Evolutionary conservation across 1,284 basidiomycete species (phyloP).

Genomic region (Ceratobasidium sp.): DNA sequence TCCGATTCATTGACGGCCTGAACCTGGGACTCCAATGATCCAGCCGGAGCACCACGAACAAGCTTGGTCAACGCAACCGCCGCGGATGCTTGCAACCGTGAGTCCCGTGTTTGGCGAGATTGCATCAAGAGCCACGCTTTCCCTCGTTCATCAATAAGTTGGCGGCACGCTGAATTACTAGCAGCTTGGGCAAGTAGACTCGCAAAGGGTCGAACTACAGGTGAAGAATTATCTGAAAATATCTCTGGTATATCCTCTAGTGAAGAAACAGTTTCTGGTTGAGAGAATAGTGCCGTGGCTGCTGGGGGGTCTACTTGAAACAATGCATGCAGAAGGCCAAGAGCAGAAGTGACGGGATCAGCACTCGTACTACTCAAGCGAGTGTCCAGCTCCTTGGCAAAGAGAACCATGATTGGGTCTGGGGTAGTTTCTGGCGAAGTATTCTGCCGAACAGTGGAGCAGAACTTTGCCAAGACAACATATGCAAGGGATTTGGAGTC

Average conservation of each 20-base stretch:
- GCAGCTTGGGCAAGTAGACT: conserved; percentile 74
- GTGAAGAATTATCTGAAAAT: conserved; percentile 53
- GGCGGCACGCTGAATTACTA: conserved; percentile 73
- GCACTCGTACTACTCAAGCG: conserved; percentile 24
- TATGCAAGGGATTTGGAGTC: conserved; percentile 21
- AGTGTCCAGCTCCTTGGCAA: conserved; percentile 10
- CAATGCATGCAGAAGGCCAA: conserved; percentile 70
- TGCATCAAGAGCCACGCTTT: conserved; percentile 67
- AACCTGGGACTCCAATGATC: conserved; percentile 15
- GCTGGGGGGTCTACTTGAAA: conserved; percentile 76
- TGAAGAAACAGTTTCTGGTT: conserved; percentile 66
- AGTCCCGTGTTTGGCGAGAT: conserved; percentile 58
- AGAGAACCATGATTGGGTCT: background rate
- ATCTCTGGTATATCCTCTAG: conserved; percentile 70
- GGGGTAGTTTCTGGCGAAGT: conserved; percentile 6
- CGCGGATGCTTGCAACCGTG: conserved; percentile 63
- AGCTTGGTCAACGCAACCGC: conserved; percentile 81
- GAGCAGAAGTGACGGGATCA: conserved; percentile 38
- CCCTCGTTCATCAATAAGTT: conserved; percentile 61
- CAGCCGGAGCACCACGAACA: conserved; percentile 63
- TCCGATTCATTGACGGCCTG: conserved; percentile 38
- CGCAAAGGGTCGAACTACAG: conserved; percentile 61
- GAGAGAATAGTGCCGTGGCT: conserved; percentile 65
- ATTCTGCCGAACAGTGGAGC: background rate
- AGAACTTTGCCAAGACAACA: conserved; percentile 16